A percentile compares a stretch with the other conserved stretches of the same genome.
Evolutionary conservation across 768 basidiomycete genomes (phyloP).

Genomic region (Serendipita sp.): DNA sequence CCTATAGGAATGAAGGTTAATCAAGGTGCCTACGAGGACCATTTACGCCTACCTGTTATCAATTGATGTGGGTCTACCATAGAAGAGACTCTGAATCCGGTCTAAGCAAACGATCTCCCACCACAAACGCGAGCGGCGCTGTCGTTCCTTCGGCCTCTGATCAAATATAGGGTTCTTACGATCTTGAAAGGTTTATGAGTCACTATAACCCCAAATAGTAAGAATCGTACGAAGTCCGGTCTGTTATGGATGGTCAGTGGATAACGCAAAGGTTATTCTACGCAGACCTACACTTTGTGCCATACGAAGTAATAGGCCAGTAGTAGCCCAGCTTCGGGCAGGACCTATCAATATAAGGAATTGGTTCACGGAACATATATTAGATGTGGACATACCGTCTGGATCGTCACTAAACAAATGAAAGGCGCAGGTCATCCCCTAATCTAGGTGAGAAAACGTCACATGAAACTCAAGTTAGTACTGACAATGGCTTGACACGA

Average conservation of each 20-base stretch:
- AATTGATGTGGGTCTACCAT: background rate
- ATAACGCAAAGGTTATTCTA: background rate
- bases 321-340: background rate
- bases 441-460: background rate
- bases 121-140: background rate
- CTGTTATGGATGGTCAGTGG: background rate
- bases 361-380: no score
- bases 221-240: background rate
- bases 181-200: background rate
- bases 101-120: conserved; percentile 1
- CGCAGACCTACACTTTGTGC: background rate
- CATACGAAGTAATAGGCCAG: background rate
- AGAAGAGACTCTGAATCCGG: background rate
- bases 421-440: background rate
- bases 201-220: background rate
- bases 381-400: background rate
- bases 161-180: conserved; percentile 1
- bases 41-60: background rate
- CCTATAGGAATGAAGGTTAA: background rate
- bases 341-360: background rate
- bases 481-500: background rate
- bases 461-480: background rate
- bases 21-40: background rate
- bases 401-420: background rate
- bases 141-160: background rate